A percentile compares a stretch with the other conserved stretches of the same genome.
phyloP scores from a whole-genome alignment of 176 grass and related monocot species.

The Hordeum marinum region DNA sequence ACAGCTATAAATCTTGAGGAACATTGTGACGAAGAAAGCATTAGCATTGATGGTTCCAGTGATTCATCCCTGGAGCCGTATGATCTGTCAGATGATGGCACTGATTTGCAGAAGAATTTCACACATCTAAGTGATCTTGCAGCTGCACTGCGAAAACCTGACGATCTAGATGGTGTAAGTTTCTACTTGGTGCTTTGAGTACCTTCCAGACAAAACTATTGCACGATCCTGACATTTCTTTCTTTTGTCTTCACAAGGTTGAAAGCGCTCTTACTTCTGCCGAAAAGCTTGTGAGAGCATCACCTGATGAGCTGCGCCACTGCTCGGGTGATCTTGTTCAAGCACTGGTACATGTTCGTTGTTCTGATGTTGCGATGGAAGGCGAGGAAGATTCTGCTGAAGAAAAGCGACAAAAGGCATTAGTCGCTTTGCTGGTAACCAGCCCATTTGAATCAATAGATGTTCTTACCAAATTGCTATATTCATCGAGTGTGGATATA shows the following conservation, averaged over 20 bases:
- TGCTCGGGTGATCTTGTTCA: conserved; percentile 76
- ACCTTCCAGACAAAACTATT: conserved; percentile 12
- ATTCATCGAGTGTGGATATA: conserved; percentile 83
- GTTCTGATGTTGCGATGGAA: conserved; percentile 73
- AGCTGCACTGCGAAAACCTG: conserved; percentile 74
- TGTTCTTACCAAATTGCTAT: conserved; percentile 78
- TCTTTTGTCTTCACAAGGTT: conserved; percentile 52
- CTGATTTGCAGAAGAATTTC: conserved; percentile 72
- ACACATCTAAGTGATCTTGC: conserved; percentile 69
- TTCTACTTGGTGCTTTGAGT: conserved; percentile 1
- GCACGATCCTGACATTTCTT: conserved; percentile 6
- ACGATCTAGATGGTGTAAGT: conserved; percentile 94
- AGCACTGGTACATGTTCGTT: conserved; percentile 83
- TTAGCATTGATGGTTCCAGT: conserved; percentile 57
- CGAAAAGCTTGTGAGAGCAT: conserved; percentile 85
- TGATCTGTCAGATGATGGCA: conserved; percentile 87
- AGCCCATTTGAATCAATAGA: conserved; percentile 83
- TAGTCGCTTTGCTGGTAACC: conserved; percentile 75
- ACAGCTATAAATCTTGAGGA: conserved; percentile 20
- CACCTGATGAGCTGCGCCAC: conserved; percentile 74
- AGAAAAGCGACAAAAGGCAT: conserved; percentile 83
- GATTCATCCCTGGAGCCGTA: conserved; percentile 88
- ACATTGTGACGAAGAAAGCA: conserved; percentile 36
- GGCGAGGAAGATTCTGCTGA: conserved; percentile 93
- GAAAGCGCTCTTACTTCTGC: conserved; percentile 72